Evolutionary conservation across 129 eudicot species (phyloP).

Genomic region (Lonicera japonica): DNA sequence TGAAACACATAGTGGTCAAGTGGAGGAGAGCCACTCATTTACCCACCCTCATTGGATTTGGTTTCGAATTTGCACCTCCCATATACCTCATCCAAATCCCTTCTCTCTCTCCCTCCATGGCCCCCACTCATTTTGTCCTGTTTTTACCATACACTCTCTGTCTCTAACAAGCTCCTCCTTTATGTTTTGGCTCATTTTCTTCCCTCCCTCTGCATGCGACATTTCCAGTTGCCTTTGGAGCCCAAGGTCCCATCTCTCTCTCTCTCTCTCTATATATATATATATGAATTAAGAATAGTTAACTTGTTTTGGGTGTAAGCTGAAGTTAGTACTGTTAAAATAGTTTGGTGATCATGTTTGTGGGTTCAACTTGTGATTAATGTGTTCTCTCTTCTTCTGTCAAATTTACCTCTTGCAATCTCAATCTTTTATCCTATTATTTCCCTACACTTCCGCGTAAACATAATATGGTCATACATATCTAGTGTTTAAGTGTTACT

Average conservation of each 20-base stretch:
- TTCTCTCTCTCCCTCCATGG: conserved; percentile 4
- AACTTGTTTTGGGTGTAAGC: background rate
- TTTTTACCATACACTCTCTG: background rate
- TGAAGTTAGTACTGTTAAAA: background rate
- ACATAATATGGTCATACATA: no score
- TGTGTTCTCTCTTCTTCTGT: background rate
- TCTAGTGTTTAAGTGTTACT: no score
- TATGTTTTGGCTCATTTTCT: background rate
- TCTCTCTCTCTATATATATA: background rate
- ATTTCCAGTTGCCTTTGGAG: conserved; percentile 10
- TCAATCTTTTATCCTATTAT: background rate
- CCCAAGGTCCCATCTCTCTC: conserved; percentile 18
- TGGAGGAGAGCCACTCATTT: conserved; percentile 35
- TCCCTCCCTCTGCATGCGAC: conserved; percentile 11
- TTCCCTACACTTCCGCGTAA: background rate
- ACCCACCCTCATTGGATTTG: conserved; percentile 30
- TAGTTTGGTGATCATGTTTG: background rate
- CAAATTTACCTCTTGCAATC: background rate
- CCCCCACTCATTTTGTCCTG: conserved; percentile 10
- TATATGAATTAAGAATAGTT: background rate
- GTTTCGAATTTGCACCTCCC: conserved; percentile 48
- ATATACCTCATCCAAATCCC: conserved; percentile 36
- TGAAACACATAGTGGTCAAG: conserved; percentile 39
- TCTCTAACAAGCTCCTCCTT: background rate
- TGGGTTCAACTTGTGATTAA: background rate